Evolutionary conservation across 768 basidiomycete species (phyloP).

Genomic region (Mycena filopes): DNA sequence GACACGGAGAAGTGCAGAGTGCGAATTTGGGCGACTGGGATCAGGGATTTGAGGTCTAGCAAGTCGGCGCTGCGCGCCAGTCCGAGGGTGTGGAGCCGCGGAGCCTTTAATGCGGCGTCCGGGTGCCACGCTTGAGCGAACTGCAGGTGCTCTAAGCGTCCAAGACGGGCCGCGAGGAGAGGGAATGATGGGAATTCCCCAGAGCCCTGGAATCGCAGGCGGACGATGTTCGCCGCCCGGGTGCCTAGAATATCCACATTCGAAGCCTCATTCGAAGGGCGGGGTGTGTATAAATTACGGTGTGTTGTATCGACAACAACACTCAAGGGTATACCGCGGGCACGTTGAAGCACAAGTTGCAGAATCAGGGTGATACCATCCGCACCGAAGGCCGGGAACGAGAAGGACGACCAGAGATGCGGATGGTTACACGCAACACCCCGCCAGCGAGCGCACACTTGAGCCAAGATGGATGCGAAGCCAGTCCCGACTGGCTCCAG

Average conservation of each 20-base stretch:
- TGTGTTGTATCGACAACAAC: neutral
- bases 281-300: neutral
- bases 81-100: neutral
- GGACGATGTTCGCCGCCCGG: neutral
- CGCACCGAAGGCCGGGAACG: neutral
- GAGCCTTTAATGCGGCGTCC: neutral
- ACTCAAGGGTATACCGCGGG: neutral
- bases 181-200: neutral
- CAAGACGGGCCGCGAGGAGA: neutral
- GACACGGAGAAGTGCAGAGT: neutral
- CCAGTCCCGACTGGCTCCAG: neutral
- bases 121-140: neutral
- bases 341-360: neutral
- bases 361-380: neutral
- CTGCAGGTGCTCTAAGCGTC: neutral
- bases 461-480: neutral
- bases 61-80: conserved; percentile 2
- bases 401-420: neutral
- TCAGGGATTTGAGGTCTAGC: neutral
- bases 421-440: neutral
- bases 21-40: neutral
- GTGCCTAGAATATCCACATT: neutral
- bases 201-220: neutral
- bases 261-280: neutral
- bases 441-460: conserved; percentile 2